These are phyloP conservation scores for Podaxis sp. DNA, from an alignment of 768 basidiomycete genomes.

Conservation along the genomic window DNA sequence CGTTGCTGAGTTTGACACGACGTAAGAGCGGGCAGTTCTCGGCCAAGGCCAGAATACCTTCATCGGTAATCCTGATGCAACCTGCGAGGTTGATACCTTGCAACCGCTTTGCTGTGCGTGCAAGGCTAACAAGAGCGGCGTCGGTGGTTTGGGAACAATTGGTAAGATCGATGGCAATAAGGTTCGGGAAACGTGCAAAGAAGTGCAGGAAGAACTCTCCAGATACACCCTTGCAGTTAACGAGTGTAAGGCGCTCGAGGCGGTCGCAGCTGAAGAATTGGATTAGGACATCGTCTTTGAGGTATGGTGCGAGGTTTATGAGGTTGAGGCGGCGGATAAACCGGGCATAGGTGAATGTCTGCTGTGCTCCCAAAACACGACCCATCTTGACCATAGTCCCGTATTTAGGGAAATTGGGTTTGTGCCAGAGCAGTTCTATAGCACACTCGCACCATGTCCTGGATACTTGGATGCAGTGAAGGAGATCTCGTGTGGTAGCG, in stretches of 20 bases:
- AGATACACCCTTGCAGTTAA: constrained; percentile 71
- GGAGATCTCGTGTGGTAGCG: constrained; percentile 70
- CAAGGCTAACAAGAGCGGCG: constrained; percentile 68
- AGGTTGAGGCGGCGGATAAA: constrained; percentile 94
- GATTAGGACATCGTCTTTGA: constrained; percentile 73
- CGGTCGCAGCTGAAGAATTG: constrained; percentile 73
- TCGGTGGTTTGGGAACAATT: constrained; percentile 71
- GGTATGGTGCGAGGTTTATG: constrained; percentile 61
- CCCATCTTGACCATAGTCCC: constrained; percentile 79
- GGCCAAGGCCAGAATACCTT: constrained; percentile 76
- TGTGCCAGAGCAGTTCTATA: constrained; percentile 93
- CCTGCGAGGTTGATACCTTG: constrained; percentile 92
- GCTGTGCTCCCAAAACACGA: constrained; percentile 60
- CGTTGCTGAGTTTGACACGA: constrained; percentile 84
- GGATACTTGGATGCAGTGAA: constrained; percentile 75
- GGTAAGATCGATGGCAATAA: constrained; percentile 85
- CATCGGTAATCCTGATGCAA: constrained; percentile 79
- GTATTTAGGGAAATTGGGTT: constrained; percentile 72
- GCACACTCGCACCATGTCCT: constrained; percentile 95
- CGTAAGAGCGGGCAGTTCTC: constrained; percentile 73
- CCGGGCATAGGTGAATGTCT: constrained; percentile 83
- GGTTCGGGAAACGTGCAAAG: constrained; percentile 67
- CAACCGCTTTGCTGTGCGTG: constrained; percentile 65
- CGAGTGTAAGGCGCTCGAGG: constrained; percentile 86
- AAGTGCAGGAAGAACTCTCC: constrained; percentile 62